Percentiles rank a stretch among this genome's conserved stretches.
These are phyloP conservation scores for Colletotrichum simmondsii DNA, from an alignment of 2,329 filamentous ascomycete genomes.

Conservation along the genomic window DNA sequence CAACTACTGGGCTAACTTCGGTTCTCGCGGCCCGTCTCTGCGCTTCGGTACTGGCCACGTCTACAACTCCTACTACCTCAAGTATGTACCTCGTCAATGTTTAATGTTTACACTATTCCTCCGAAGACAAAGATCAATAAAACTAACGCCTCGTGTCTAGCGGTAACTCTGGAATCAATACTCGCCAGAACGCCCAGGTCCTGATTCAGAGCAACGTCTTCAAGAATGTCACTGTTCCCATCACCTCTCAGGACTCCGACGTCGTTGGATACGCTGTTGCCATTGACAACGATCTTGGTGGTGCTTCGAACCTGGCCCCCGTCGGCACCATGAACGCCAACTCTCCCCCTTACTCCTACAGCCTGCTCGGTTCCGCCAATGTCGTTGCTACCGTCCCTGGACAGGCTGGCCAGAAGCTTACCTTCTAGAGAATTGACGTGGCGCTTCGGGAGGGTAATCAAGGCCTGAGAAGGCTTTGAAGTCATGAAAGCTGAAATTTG, in stretches of 20 bases:
- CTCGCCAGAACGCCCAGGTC: constrained; percentile 62
- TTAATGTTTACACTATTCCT: too few relatives aligned
- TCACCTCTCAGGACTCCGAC: constrained; percentile 43
- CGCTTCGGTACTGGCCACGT: constrained; percentile 71
- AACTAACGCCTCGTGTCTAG: constrained; percentile 28
- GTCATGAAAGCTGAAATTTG: background rate
- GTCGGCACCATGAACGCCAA: constrained; percentile 57
- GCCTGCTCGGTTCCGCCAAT: constrained; percentile 53
- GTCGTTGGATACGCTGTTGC: constrained; percentile 26
- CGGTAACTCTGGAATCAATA: constrained; percentile 61
- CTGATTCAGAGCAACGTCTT: constrained; percentile 61
- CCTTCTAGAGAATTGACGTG: constrained; percentile 9
- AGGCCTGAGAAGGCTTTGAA: too few relatives aligned
- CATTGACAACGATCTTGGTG: constrained; percentile 29
- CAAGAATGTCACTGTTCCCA: constrained; percentile 39
- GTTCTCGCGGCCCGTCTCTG: constrained; percentile 67
- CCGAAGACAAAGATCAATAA: background rate
- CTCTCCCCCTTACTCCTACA: constrained; percentile 59
- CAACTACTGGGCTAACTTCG: constrained; percentile 70
- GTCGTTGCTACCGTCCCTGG: constrained; percentile 52
- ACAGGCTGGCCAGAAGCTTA: constrained; percentile 46
- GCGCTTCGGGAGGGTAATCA: background rate
- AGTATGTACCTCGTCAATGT: background rate
- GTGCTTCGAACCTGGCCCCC: constrained; percentile 23
- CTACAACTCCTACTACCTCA: constrained; percentile 54